Evolutionary conservation across 106 monocot genomes (phyloP).

Genomic region (Iris macrosiphon): DNA sequence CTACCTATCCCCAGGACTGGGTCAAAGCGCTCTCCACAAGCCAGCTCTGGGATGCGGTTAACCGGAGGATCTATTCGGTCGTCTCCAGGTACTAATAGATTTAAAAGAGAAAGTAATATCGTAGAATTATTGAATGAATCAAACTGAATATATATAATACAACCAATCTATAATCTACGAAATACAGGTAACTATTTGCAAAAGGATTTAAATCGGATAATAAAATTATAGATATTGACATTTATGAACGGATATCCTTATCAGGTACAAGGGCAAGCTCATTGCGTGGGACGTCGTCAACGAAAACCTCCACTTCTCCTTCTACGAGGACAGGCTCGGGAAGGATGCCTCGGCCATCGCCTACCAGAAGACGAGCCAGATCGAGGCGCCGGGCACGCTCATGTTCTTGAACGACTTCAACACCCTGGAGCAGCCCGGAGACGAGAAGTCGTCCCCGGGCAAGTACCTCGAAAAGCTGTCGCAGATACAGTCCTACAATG

Average conservation of each 20-base stretch:
- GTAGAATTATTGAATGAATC: too few relatives aligned
- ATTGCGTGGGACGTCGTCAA: constrained; percentile 86
- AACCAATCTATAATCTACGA: too few relatives aligned
- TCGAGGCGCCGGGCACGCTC: constrained; percentile 31
- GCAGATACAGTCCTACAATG: constrained; percentile 19
- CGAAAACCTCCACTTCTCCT: constrained; percentile 68
- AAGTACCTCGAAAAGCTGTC: constrained; percentile 55
- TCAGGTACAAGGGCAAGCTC: constrained; percentile 49
- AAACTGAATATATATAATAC: too few relatives aligned
- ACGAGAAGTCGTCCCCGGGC: constrained; percentile 14
- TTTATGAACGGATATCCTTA: too few relatives aligned
- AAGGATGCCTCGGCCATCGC: constrained; percentile 19
- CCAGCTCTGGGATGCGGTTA: constrained; percentile 35
- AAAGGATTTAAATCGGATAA: too few relatives aligned
- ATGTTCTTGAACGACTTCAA: constrained; percentile 89
- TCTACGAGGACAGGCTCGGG: constrained; percentile 48
- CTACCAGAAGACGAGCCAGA: constrained; percentile 24
- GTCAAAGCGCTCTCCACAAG: constrained; percentile 18
- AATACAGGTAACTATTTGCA: too few relatives aligned
- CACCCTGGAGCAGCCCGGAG: constrained; percentile 50
- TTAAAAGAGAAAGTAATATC: too few relatives aligned
- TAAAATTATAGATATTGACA: too few relatives aligned
- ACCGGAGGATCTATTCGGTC: constrained; percentile 33
- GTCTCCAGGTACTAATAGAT: constrained; percentile 57
- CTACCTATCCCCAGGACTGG: constrained; percentile 31